Base-by-base conservation (phyloP, 345 rosid genomes). In the Xanthoceras sorbifolium region DNA sequence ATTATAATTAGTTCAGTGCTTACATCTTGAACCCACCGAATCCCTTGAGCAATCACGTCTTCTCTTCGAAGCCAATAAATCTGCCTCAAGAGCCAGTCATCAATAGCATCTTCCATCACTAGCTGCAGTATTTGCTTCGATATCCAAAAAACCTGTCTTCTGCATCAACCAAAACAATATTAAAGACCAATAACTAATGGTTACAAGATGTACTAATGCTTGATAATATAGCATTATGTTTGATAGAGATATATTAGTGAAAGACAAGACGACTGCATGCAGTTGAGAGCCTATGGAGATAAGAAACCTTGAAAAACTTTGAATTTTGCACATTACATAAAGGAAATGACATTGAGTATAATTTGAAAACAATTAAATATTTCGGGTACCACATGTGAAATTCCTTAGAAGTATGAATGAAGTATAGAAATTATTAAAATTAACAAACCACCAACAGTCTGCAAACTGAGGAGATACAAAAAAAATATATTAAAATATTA, bases 91-190 rank as follows among this genome's bases (percentile, higher is more conserved):
- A 97, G 97, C 89, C 88, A 97, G 83, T 97, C 98, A 90, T 92
- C 99, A 57, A 94, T 94, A 73, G 98, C 98, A 89, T 94, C 98
- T 83, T 94, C 98, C 99, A 94, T 97, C 73, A 94, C 86, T 71
- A 97, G 82, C 81, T 97, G 99, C 75, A 94, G 78, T 76, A 97
- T 94, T 83, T 97, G 97, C 86, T 91, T 97, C 75, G 98, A 94
- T 68, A 97, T 92, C 98, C 99, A 94, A 83, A 94, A 94, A 78
- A 94, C 98, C 80, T 97, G 98, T 77, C 99, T 87, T 81, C 99
- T 97, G 90, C 81, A 73, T 26, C 64, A 77, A 77, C 28, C 71
- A 84, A 62, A 57, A 73, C 52, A 75, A 40, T 48, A 72, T 69
- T 73, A 77, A 72, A 75, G 52, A 73, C 34, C 59, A 69, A 28